These are phyloP conservation scores for Turritis glabra DNA, from an alignment of 345 rosid genomes.

Conservation along the genomic window DNA sequence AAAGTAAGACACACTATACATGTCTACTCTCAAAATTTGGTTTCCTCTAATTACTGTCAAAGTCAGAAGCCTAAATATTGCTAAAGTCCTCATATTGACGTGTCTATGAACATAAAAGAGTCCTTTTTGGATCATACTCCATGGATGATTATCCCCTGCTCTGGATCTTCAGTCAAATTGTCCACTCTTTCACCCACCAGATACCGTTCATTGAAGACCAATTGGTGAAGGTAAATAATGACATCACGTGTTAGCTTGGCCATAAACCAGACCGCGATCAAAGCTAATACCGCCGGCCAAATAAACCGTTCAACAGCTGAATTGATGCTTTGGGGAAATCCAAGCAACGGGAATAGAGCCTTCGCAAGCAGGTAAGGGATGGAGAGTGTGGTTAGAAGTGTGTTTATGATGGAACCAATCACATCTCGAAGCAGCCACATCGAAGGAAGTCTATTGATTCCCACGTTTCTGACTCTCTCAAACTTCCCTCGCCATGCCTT, in stretches of 20 bases:
- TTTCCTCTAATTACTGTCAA: not conserved
- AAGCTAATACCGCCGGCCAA: slow-evolving; percentile 28
- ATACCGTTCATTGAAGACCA: slow-evolving; percentile 29
- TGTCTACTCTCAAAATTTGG: not conserved
- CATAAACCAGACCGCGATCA: not conserved
- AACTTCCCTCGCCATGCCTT: slow-evolving; percentile 25
- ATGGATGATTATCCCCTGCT: not conserved
- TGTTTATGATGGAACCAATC: slow-evolving; percentile 21
- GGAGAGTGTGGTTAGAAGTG: slow-evolving; percentile 13
- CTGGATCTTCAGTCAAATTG: slow-evolving; percentile 6
- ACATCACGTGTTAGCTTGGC: slow-evolving; percentile 20
- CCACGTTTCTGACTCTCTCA: slow-evolving; percentile 1
- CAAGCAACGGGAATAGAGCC: slow-evolving; percentile 27
- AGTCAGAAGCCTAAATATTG: not conserved
- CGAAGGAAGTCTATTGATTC: not conserved
- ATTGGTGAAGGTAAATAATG: slow-evolving; percentile 20
- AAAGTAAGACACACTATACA: not conserved
- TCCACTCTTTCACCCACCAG: slow-evolving; percentile 30
- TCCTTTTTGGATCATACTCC: not conserved
- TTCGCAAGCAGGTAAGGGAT: slow-evolving; percentile 26
- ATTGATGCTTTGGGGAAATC: slow-evolving; percentile 1
- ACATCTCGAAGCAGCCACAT: slow-evolving; percentile 32
- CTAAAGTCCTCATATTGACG: slow-evolving; percentile 3
- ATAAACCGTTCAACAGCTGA: slow-evolving; percentile 9
- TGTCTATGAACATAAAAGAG: slow-evolving; percentile 11